Evolutionary conservation across 2,329 filamentous ascomycete species (phyloP), one percentile per base, ranked within the genome.

Genomic region (Ceratocystis ficicola): DNA sequence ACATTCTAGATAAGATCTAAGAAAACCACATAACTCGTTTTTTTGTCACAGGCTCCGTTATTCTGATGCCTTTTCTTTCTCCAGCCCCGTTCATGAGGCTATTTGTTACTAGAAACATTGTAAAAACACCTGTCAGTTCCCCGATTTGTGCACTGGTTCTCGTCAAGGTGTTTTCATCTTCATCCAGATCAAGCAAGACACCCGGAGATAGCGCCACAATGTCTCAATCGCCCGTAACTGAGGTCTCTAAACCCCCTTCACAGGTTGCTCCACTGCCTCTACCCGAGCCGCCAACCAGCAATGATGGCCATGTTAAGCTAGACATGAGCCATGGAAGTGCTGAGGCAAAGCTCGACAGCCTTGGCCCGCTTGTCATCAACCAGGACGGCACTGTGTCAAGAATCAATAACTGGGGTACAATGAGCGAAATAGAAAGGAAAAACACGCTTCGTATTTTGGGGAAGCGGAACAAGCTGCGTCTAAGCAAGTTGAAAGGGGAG

Each of bases 281-380:
- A 28, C 69, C 68, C 57, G 67, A 67, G 62, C 68, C 66, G 10
- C 28, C 62, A 15, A 44, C 44, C 25, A 36, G 50, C 44, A 44
- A 44, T 44, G 63, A 68, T 22, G 44, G 41, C 52, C 55, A 69
- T 57, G 67, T 71, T 30, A 72, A 70, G n/a, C 72, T 75, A 32
- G 73, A 75, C 69, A 71, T 76, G 68, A 72, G 72, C 61, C 71
- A 71, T 55, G 71, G 67, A 41, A 71, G 69, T 22, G 67, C 73
- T 8, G 73, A 74, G 20, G 78, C 88, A 55, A 82, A 80, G 62
- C 80, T 91, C 7, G 86, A 89, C 71, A 80, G 83, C 68, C 76
- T 91, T 28, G 88, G 88, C 0, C 88, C 88, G 1, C 78, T 91
- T 70, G 87, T 92, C 1, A 84, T 91, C 65, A 88, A 90, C 73